A percentile compares a stretch with the other conserved stretches of the same genome.
Evolutionary conservation across 164 flowering plant species (phyloP).

Genomic region (Aristolochia contorta): DNA sequence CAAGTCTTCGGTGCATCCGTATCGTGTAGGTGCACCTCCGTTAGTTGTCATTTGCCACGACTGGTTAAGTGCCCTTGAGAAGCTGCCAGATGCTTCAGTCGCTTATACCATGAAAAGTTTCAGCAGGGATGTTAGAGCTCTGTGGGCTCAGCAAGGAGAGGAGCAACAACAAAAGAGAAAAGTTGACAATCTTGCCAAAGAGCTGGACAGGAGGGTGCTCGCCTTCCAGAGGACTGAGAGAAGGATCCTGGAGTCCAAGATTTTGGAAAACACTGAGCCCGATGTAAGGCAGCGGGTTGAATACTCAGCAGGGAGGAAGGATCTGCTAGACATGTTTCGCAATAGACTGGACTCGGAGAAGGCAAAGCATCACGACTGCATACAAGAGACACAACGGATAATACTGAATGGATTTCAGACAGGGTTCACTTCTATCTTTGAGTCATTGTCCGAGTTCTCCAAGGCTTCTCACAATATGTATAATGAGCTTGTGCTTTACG

Average conservation of each 20-base stretch:
- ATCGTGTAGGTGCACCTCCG: slow-evolving; percentile 46
- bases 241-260: slow-evolving; percentile 39
- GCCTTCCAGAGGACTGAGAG: slow-evolving; percentile 50
- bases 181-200: slow-evolving; percentile 67
- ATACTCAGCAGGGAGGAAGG: slow-evolving; percentile 46
- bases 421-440: slow-evolving; percentile 57
- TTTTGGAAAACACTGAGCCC: slow-evolving; percentile 32
- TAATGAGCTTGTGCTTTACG: slow-evolving; percentile 36
- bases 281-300: slow-evolving; percentile 31
- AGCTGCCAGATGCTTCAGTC: slow-evolving; percentile 62
- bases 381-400: slow-evolving; percentile 69
- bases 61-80: slow-evolving; percentile 54
- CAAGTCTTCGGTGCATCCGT: slow-evolving; percentile 30
- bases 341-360: slow-evolving; percentile 50
- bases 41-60: slow-evolving; percentile 52
- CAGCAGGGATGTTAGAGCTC: slow-evolving; percentile 56
- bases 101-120: slow-evolving; percentile 56
- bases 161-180: slow-evolving; percentile 78
- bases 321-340: slow-evolving; percentile 40
- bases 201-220: slow-evolving; percentile 47
- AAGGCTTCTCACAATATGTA: slow-evolving; percentile 61
- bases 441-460: slow-evolving; percentile 58
- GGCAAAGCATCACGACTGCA: slow-evolving; percentile 54
- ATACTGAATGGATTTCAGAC: slow-evolving; percentile 67
- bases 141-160: slow-evolving; percentile 75